phyloP scores from a whole-genome alignment of 495 filamentous ascomycete species.

The Daldinia childiae region DNA sequence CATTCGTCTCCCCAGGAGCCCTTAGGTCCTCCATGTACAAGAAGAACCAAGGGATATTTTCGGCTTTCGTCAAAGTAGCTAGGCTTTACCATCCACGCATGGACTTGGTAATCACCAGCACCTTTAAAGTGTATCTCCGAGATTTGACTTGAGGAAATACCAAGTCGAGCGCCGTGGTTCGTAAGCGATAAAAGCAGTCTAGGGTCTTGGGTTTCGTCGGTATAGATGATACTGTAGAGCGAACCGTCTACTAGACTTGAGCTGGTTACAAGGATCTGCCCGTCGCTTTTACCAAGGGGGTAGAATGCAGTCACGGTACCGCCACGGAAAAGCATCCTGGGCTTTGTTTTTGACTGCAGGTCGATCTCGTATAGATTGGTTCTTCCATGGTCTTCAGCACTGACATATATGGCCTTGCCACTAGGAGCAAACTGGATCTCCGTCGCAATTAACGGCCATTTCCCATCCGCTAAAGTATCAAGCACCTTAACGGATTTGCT shows the following conservation, averaged over 20 bases:
- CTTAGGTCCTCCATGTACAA: slow-evolving; percentile 38
- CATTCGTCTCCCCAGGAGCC: slow-evolving; percentile 39
- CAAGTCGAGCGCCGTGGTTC: slow-evolving; percentile 37
- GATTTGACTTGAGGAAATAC: slow-evolving; percentile 39
- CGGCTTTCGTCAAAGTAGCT: slow-evolving; percentile 42
- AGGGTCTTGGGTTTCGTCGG: not conserved
- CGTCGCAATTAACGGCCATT: slow-evolving; percentile 28
- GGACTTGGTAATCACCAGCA: slow-evolving; percentile 28
- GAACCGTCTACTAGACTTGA: slow-evolving; percentile 44
- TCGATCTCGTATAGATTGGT: slow-evolving; percentile 35
- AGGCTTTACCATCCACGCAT: slow-evolving; percentile 48
- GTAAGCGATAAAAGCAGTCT: slow-evolving; percentile 34
- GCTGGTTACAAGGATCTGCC: slow-evolving; percentile 33
- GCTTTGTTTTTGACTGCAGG: slow-evolving; percentile 31
- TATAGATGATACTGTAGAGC: slow-evolving; percentile 39
- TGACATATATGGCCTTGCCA: slow-evolving; percentile 37
- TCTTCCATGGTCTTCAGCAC: slow-evolving; percentile 40
- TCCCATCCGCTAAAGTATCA: slow-evolving; percentile 25
- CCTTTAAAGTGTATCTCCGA: slow-evolving; percentile 46
- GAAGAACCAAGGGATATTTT: slow-evolving; percentile 44
- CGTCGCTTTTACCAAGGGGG: slow-evolving; percentile 21
- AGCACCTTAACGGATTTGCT: slow-evolving; percentile 37
- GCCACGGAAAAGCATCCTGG: slow-evolving; percentile 26
- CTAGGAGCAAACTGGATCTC: slow-evolving; percentile 36
- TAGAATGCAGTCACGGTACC: slow-evolving; percentile 34